These are phyloP conservation scores for Fusarium globosum DNA, from an alignment of 2,329 filamentous ascomycete species.

Conservation along the genomic window DNA sequence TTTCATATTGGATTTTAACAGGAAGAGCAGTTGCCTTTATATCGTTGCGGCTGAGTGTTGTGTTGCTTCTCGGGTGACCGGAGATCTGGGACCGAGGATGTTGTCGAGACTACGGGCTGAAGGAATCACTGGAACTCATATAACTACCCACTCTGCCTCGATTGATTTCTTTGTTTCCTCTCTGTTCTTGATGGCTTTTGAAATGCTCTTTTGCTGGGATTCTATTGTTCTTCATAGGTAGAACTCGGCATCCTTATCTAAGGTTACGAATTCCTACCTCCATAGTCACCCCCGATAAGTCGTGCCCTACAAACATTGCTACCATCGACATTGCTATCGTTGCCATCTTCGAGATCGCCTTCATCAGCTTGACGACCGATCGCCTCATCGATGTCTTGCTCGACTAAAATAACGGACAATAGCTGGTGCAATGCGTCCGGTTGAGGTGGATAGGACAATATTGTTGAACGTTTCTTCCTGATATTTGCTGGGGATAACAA, in stretches of 20 bases:
- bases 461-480: background rate
- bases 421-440: background rate
- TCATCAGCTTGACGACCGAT: too few relatives aligned
- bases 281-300: background rate
- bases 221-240: background rate
- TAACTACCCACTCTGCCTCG: background rate
- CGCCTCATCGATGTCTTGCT: background rate
- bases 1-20: accelerated
- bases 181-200: background rate
- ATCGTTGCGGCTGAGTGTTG: background rate
- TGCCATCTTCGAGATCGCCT: background rate
- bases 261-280: background rate
- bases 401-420: background rate
- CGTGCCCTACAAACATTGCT: background rate
- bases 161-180: background rate
- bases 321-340: background rate
- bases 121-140: background rate
- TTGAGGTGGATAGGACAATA: background rate
- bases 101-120: background rate
- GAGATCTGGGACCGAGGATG: constrained; percentile 14
- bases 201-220: background rate
- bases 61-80: background rate
- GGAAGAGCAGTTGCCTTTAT: background rate
- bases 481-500: background rate
- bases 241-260: background rate